phyloP scores from a whole-genome alignment of 1,139 yeast species.

The Pneumocystis jirovecii region DNA sequence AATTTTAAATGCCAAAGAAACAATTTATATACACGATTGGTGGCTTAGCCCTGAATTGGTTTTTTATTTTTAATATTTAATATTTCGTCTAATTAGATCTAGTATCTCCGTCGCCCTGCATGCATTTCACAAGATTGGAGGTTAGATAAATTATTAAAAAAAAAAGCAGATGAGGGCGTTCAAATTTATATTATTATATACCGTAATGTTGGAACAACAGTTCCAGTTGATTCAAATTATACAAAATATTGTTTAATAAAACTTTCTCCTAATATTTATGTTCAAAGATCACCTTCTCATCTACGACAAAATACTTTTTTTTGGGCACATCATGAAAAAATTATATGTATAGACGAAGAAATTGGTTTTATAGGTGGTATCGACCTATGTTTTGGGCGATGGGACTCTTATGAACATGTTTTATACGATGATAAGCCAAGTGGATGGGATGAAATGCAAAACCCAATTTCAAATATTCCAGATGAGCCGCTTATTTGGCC shows the following conservation, averaged over 20 bases:
- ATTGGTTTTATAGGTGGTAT: conserved; percentile 90
- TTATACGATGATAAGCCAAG: conserved; percentile 52
- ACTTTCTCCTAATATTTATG: conserved; percentile 73
- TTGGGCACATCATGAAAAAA: conserved; percentile 98
- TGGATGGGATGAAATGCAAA: conserved; percentile 24
- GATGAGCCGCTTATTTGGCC: conserved; percentile 54
- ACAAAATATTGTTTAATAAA: conserved; percentile 85
- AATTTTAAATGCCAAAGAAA: conserved; percentile 84
- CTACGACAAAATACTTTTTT: conserved; percentile 82
- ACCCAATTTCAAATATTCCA: neutral
- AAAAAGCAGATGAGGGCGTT: conserved; percentile 90
- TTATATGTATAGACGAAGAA: conserved; percentile 73
- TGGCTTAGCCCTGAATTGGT: conserved; percentile 84
- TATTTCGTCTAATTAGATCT: neutral
- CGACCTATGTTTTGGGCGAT: conserved; percentile 89
- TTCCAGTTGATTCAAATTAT: conserved; percentile 85
- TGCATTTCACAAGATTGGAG: conserved; percentile 92
- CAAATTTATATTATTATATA: conserved; percentile 87
- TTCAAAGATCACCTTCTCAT: conserved; percentile 90
- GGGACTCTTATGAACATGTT: conserved; percentile 92
- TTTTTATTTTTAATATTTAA: neutral
- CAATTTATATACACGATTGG: conserved; percentile 94
- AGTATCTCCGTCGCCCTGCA: conserved; percentile 78
- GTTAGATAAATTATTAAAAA: conserved; percentile 68
- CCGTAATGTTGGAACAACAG: conserved; percentile 85